phyloP scores from a whole-genome alignment of 2,329 filamentous ascomycete genomes.

The Ophiostoma australiae region DNA sequence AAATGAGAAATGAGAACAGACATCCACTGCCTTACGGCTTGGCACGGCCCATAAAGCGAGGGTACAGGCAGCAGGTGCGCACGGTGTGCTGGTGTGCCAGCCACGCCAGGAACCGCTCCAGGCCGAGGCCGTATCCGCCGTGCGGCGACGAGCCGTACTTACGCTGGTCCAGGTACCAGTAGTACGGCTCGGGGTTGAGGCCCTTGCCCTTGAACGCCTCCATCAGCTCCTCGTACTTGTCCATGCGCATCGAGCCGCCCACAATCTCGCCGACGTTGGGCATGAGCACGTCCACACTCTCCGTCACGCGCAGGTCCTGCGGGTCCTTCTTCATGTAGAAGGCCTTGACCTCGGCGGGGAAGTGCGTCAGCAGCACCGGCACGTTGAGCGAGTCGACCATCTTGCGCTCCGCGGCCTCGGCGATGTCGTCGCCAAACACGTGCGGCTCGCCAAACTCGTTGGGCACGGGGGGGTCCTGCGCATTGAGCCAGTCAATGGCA shows the following conservation, averaged over 20 bases:
- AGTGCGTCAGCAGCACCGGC: conserved; percentile 78
- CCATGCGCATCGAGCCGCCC: conserved; percentile 93
- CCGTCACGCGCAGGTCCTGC: conserved; percentile 75
- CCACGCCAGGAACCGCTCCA: conserved; percentile 72
- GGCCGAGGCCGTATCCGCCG: conserved; percentile 53
- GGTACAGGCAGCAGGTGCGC: conserved; percentile 66
- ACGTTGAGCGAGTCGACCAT: conserved; percentile 97
- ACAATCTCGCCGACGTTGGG: conserved; percentile 96
- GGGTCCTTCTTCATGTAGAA: conserved; percentile 97
- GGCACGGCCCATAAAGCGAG: conserved; percentile 75
- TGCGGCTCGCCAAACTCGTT: conserved; percentile 92
- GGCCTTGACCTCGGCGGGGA: conserved; percentile 94
- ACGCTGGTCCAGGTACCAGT: conserved; percentile 98
- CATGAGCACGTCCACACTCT: conserved; percentile 81
- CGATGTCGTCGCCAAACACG: conserved; percentile 93
- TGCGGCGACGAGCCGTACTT: conserved; percentile 69
- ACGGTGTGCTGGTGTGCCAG: conserved; percentile 61
- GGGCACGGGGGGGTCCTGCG: conserved; percentile 71
- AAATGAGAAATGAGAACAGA: conserved; percentile 8
- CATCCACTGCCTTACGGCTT: conserved; percentile 51
- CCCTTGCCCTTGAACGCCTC: conserved; percentile 80
- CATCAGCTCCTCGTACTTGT: conserved; percentile 83
- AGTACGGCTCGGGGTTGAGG: conserved; percentile 80
- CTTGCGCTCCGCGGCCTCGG: conserved; percentile 83
- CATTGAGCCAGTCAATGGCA: conserved; percentile 87